phyloP scores from a whole-genome alignment of 2,329 filamentous ascomycete species.

The Penicillium sclerotigenum region DNA sequence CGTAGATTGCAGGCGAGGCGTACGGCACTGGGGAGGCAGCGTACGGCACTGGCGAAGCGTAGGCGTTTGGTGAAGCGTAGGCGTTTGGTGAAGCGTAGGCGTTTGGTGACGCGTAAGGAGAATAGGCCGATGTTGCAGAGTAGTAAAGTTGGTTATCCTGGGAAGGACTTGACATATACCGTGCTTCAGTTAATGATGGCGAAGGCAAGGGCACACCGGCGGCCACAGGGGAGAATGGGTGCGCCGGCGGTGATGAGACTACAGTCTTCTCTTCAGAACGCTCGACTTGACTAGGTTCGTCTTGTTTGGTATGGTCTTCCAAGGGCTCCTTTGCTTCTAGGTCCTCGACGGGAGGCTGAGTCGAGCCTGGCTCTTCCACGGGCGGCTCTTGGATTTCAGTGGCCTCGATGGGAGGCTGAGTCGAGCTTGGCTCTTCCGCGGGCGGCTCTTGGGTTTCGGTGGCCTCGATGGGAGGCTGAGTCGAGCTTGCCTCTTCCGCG shows the following conservation, averaged over 20 bases:
- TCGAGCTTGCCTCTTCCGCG: not conserved
- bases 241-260: constrained; percentile 25
- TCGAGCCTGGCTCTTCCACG: not conserved
- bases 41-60: constrained; percentile 30
- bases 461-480: not conserved
- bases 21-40: constrained; percentile 31
- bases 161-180: constrained; percentile 27
- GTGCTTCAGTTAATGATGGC: constrained; percentile 31
- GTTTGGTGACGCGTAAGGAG: constrained; percentile 17
- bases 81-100: constrained; percentile 15
- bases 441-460: not conserved
- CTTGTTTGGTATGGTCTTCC: not conserved
- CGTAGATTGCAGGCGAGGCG: not conserved
- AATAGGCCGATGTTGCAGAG: constrained; percentile 24
- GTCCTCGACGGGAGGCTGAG: not conserved
- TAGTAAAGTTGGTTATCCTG: constrained; percentile 25
- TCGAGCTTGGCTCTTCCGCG: not conserved
- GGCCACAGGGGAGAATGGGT: constrained; percentile 23
- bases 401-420: not conserved
- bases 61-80: not conserved
- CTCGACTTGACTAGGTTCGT: constrained; percentile 4
- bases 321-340: not conserved
- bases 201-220: constrained; percentile 30
- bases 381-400: not conserved
- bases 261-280: constrained; percentile 15